Evolutionary conservation across 1,284 basidiomycete genomes (phyloP).

Genomic region (Boletus smithii): DNA sequence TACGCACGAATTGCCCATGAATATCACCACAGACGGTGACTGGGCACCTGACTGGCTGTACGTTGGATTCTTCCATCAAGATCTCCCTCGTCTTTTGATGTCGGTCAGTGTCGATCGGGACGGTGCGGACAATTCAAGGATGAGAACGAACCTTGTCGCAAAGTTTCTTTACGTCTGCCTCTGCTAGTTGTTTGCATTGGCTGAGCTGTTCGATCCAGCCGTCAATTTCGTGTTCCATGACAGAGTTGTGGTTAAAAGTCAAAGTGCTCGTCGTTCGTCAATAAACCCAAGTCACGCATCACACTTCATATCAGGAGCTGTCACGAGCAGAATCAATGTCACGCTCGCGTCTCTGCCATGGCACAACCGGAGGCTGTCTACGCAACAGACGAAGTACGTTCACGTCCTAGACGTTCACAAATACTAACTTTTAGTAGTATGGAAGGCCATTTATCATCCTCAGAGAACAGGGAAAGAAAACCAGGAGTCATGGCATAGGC

Average conservation of each 20-base stretch:
- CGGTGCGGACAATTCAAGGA: no score
- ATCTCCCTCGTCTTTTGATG: slow-evolving; percentile 85
- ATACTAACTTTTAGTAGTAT: slow-evolving; percentile 55
- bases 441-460: slow-evolving; percentile 97
- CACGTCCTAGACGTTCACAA: neutral
- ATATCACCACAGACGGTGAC: slow-evolving; percentile 98
- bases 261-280: no score
- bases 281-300: slow-evolving; percentile 28
- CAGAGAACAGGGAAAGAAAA: slow-evolving; percentile 93
- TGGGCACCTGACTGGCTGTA: slow-evolving; percentile 96
- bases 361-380: slow-evolving; percentile 66
- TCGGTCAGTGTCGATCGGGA: slow-evolving; percentile 18
- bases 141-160: slow-evolving; percentile 88
- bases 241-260: slow-evolving; percentile 17
- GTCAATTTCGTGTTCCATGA: slow-evolving; percentile 87
- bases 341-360: slow-evolving; percentile 23
- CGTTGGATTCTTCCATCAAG: slow-evolving; percentile 96
- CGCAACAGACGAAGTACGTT: slow-evolving; percentile 81
- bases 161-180: slow-evolving; percentile 94
- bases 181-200: slow-evolving; percentile 96
- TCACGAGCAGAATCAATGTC: slow-evolving; percentile 25
- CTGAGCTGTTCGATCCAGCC: slow-evolving; percentile 96
- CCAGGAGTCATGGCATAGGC: slow-evolving; percentile 89
- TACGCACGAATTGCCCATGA: slow-evolving; percentile 97
- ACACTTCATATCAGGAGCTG: slow-evolving; percentile 24